Base-by-base conservation (phyloP, 306 rosid species). In the Bauhinia variegata region DNA sequence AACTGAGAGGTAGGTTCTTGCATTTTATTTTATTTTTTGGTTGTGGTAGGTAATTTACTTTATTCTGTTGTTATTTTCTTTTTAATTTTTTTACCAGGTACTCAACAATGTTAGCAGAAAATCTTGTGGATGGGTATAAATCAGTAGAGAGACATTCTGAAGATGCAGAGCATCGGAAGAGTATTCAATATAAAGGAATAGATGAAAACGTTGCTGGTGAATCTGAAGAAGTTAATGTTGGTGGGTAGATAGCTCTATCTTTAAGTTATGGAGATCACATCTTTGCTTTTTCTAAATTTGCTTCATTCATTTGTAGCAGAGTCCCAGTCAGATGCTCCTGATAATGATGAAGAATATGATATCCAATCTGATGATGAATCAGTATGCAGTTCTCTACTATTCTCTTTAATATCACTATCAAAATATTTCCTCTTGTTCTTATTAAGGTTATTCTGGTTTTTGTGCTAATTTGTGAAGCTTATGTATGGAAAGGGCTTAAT, bases 51-150 rank as follows among this genome's bases (percentile, higher is more conserved):
- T 16, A 36, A 64, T 53, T 23, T 43, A 60, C 55, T 73, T 47
- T 61, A 58, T 28, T 50, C 54, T 46, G 28, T 48, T 72, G 62
- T 19, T 42, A 60, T 43, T 70, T 30, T 56, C 34, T 75, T 74
- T 39, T 65, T 41, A 58, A 23, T 57, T 66, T 43, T 79, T 68
- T 60, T 74, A 73, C 72, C 73, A 93, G 98, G 88, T 93, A 93
- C 81, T 93, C 98, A 42, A 88, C 97, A 56, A 89, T 93, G 98
- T 80, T 93, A 79, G 98, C 98, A 6, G 97, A 93, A 76, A 93
- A 93, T 88, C 98, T 93, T 7, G 91, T 83, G 70, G 98, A 93
- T 63, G 28, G 78, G 58, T 19, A 51, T 80, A 88, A 88, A 79
- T 83, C 95, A 68, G 79, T 56, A 19, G 87, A 76, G 73, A 79